Base-by-base conservation (phyloP, 371 early-diverging fungal species). In the Synchytrium microbalum region DNA sequence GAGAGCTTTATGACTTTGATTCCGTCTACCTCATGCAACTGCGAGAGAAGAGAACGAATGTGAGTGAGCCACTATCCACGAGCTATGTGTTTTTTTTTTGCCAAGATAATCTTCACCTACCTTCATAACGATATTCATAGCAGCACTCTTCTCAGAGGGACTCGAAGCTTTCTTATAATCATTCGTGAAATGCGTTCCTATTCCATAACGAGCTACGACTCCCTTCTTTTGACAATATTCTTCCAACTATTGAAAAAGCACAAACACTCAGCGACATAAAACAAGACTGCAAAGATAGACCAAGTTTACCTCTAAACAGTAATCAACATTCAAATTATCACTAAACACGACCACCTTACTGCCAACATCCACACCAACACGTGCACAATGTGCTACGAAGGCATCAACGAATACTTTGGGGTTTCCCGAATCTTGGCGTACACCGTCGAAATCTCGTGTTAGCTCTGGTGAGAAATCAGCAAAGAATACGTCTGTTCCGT, bases 71-170 rank as follows among this genome's bases (percentile, higher is more conserved):
- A n/a, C n/a, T n/a, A n/a, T n/a, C n/a, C n/a, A n/a, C n/a, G n/a
- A n/a, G n/a, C n/a, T n/a, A n/a, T n/a, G n/a, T n/a, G n/a, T n/a
- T n/a, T n/a, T n/a, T n/a, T n/a, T n/a, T n/a, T n/a, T n/a, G n/a
- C n/a, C n/a, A n/a, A n/a, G n/a, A n/a, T n/a, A n/a, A n/a, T n/a
- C n/a, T n/a, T n/a, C n/a, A n/a, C n/a, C n/a, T 60, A 90, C 66
- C 67, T 90, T 90, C 73, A 90, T 87, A 0, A 89, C 90, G 62
- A 90, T 88, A 59, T 88, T 88, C 69, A 86, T 72, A 1, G 90
- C 78, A 31, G 73, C 74, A 64, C 87, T 86, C 64, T 66, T 71
- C n/a, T 32, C n/a, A 0, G 28, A 56, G 2, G 68, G 64, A 30
- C 69, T 56, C 2, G 77, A 75, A 0, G 63, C 60, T 33, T 72